Evolutionary conservation across 805 yeast genomes (phyloP).

Genomic region (Blastobotrys mokoenaii): DNA sequence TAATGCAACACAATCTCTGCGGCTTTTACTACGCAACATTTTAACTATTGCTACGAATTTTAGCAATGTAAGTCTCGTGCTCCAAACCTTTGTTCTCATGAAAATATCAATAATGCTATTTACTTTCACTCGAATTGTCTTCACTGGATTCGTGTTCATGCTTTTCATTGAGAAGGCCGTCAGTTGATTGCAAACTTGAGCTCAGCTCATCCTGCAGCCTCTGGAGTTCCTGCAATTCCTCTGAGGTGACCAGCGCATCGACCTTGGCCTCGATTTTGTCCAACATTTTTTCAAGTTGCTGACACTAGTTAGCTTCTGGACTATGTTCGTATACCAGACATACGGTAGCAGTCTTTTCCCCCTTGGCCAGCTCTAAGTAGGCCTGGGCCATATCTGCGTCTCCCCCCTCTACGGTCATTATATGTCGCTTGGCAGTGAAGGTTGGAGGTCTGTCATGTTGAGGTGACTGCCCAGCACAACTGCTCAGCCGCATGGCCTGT

Average conservation of each 20-base stretch:
- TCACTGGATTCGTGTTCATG: too few relatives aligned
- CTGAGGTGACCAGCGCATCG: constrained; percentile 38
- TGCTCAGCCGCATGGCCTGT: too few relatives aligned
- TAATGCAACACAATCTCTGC: background rate
- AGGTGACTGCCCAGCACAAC: background rate
- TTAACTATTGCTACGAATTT: too few relatives aligned
- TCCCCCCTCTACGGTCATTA: background rate
- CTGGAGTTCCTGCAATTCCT: constrained; percentile 29
- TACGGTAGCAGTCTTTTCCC: constrained; percentile 54
- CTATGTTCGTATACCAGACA: constrained; percentile 15
- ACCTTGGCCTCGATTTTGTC: constrained; percentile 58
- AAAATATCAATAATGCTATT: constrained; percentile 2
- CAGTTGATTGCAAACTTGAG: constrained; percentile 2
- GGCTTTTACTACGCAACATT: too few relatives aligned
- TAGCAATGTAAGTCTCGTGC: too few relatives aligned
- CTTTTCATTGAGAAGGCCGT: background rate
- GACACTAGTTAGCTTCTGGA: background rate
- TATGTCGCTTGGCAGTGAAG: background rate
- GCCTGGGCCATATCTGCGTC: constrained; percentile 43
- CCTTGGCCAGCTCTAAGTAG: constrained; percentile 53
- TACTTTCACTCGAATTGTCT: background rate
- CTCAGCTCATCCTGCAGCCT: constrained; percentile 4
- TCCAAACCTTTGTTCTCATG: too few relatives aligned
- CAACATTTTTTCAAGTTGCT: constrained; percentile 52
- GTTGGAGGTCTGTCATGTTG: background rate